Evolutionary conservation across 345 rosid species (phyloP).

Genomic region (Iberis pinnata): DNA sequence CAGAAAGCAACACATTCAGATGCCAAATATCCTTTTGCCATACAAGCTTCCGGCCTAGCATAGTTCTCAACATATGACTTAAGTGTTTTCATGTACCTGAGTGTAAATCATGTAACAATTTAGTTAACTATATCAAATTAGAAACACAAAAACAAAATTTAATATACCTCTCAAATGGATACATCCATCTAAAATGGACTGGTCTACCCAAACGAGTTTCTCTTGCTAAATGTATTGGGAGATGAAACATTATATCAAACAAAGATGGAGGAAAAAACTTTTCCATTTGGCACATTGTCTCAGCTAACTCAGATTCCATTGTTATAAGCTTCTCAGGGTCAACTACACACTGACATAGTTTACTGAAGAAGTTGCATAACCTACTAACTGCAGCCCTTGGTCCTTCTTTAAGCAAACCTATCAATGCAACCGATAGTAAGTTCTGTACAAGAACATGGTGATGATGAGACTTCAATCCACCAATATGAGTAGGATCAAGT

Average conservation of each 20-base stretch:
- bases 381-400: no score
- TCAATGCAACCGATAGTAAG: no score
- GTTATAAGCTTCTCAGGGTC: no score
- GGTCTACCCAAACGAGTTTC: background rate
- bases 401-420: no score
- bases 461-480: no score
- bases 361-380: no score
- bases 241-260: constrained; percentile 1
- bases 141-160: background rate
- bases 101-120: background rate
- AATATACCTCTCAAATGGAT: background rate
- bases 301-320: constrained; percentile 16
- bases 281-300: constrained; percentile 64
- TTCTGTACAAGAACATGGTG: no score
- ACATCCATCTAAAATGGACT: constrained; percentile 1
- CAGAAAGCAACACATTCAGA: background rate
- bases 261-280: constrained; percentile 32
- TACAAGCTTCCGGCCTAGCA: background rate
- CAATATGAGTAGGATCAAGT: no score
- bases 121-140: background rate
- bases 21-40: background rate
- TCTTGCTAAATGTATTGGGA: background rate
- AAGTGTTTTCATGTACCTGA: background rate
- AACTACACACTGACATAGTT: no score
- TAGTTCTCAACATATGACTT: background rate